These are phyloP conservation scores for Hyaloperonospora arabidopsidis DNA, from an alignment of 352 stramenopile genomes.

Conservation along the genomic window DNA sequence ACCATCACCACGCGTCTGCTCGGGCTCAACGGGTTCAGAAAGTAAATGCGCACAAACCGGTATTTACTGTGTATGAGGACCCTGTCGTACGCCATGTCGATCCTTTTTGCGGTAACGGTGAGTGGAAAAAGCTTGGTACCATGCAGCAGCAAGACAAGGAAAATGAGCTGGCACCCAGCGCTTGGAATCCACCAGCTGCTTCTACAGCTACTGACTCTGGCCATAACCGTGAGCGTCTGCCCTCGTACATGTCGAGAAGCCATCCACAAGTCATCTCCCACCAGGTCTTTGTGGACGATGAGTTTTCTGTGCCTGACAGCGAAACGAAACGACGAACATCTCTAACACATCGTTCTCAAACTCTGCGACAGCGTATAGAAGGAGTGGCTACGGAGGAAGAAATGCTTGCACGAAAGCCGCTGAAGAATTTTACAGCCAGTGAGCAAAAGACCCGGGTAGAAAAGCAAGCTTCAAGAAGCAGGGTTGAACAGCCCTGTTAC, in stretches of 20 bases:
- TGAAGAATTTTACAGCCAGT: conserved; percentile 63
- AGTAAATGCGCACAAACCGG: conserved; percentile 67
- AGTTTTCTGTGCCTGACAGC: conserved; percentile 33
- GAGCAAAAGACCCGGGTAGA: conserved; percentile 18
- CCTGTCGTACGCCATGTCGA: conserved; percentile 43
- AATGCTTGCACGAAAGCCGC: conserved; percentile 56
- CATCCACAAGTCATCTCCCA: conserved; percentile 24
- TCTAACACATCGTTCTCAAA: conserved; percentile 50
- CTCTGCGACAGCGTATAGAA: conserved; percentile 66
- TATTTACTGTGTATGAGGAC: conserved; percentile 81
- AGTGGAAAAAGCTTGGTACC: conserved; percentile 64
- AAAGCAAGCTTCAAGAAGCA: conserved; percentile 13
- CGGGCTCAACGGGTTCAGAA: conserved; percentile 50
- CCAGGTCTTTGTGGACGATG: conserved; percentile 76
- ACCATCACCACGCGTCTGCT: conserved; percentile 51
- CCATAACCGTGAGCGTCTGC: conserved; percentile 6
- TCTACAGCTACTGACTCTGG: conserved; percentile 1
- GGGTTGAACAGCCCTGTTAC: conserved; percentile 29
- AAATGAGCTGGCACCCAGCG: conserved; percentile 45
- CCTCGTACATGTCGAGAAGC: conserved; percentile 3
- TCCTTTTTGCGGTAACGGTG: conserved; percentile 46
- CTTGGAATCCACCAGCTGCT: conserved; percentile 36
- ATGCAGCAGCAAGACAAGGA: conserved; percentile 73
- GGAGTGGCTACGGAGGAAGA: conserved; percentile 66
- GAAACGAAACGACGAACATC: conserved; percentile 20